phyloP scores from a whole-genome alignment of 805 yeast species.

The Cyberlindnera saturnus region DNA sequence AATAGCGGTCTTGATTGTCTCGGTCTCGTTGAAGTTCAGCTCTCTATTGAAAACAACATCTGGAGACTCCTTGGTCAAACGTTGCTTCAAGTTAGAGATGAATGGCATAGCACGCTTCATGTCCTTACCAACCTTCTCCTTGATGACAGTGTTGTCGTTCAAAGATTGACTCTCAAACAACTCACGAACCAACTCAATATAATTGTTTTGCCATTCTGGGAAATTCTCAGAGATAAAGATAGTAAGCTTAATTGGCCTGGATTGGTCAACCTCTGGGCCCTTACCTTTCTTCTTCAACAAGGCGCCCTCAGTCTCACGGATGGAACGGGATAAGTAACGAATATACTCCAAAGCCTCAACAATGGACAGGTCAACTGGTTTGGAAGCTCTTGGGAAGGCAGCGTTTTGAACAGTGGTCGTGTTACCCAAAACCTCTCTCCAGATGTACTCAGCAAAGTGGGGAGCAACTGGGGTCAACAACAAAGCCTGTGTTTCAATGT shows the following conservation, averaged over 20 bases:
- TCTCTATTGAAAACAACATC: slow-evolving; percentile 84
- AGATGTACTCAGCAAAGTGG: slow-evolving; percentile 87
- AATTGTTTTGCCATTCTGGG: slow-evolving; percentile 88
- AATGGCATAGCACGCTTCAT: slow-evolving; percentile 99
- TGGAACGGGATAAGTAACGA: slow-evolving; percentile 69
- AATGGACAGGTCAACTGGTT: slow-evolving; percentile 55
- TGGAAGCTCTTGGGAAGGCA: slow-evolving; percentile 70
- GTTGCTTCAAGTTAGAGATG: slow-evolving; percentile 77
- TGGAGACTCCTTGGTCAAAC: slow-evolving; percentile 65
- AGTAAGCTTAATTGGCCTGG: slow-evolving; percentile 67
- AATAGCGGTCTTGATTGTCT: slow-evolving; percentile 50
- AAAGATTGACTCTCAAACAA: slow-evolving; percentile 60
- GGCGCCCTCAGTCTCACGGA: slow-evolving; percentile 90
- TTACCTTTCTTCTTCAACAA: slow-evolving; percentile 77
- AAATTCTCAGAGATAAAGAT: slow-evolving; percentile 74
- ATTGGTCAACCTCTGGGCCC: slow-evolving; percentile 65
- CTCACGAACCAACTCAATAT: slow-evolving; percentile 73
- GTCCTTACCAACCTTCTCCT: slow-evolving; percentile 71
- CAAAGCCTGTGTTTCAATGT: slow-evolving; percentile 81
- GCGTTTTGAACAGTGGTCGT: slow-evolving; percentile 65
- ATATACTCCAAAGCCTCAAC: slow-evolving; percentile 73
- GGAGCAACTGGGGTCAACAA: slow-evolving; percentile 91
- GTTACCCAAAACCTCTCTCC: slow-evolving; percentile 73
- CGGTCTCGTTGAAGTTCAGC: slow-evolving; percentile 74
- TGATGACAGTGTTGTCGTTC: slow-evolving; percentile 59